These are phyloP conservation scores for Cutaneotrichosporon mucoides DNA, from an alignment of 1,284 basidiomycete genomes.

Conservation along the genomic window DNA sequence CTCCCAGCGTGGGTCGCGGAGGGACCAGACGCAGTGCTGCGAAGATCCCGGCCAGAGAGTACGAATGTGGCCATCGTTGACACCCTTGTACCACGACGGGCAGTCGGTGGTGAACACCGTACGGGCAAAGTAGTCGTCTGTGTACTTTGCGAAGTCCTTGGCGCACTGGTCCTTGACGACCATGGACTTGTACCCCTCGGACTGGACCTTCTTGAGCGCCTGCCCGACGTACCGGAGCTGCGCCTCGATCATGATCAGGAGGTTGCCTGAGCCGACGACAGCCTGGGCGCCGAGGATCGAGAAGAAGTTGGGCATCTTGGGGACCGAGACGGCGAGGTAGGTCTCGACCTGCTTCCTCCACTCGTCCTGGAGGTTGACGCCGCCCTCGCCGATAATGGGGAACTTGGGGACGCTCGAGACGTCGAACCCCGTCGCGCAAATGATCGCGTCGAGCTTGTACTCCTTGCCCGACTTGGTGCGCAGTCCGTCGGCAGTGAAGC, in stretches of 20 bases:
- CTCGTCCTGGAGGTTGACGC: slow-evolving; percentile 33
- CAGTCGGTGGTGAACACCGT: slow-evolving; percentile 30
- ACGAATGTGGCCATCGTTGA: slow-evolving; percentile 7
- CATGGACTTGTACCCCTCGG: slow-evolving; percentile 21
- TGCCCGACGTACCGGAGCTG: slow-evolving; percentile 19
- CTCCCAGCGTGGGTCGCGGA: slow-evolving; percentile 38
- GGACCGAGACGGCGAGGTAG: slow-evolving; percentile 32
- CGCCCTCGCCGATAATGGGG: slow-evolving; percentile 25
- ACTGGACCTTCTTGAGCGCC: slow-evolving; percentile 10
- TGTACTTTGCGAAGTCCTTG: slow-evolving; percentile 32
- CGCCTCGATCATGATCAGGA: slow-evolving; percentile 22
- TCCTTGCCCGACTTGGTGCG: slow-evolving; percentile 19
- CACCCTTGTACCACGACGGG: slow-evolving; percentile 30
- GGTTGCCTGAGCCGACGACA: slow-evolving; percentile 9
- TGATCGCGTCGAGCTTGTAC: slow-evolving; percentile 29
- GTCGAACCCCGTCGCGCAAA: slow-evolving; percentile 40
- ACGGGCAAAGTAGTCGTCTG: slow-evolving; percentile 26
- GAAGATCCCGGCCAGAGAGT: slow-evolving; percentile 24
- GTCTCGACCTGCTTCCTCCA: slow-evolving; percentile 30
- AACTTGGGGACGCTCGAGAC: slow-evolving; percentile 30
- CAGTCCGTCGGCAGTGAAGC: slow-evolving; percentile 28
- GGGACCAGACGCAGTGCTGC: slow-evolving; percentile 21
- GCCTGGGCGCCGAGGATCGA: slow-evolving; percentile 10
- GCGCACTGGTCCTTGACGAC: slow-evolving; percentile 26
- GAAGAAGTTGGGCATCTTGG: slow-evolving; percentile 34